These are phyloP conservation scores for Forsythia suspensa DNA, from an alignment of 257 asterid species.

Conservation along the genomic window DNA sequence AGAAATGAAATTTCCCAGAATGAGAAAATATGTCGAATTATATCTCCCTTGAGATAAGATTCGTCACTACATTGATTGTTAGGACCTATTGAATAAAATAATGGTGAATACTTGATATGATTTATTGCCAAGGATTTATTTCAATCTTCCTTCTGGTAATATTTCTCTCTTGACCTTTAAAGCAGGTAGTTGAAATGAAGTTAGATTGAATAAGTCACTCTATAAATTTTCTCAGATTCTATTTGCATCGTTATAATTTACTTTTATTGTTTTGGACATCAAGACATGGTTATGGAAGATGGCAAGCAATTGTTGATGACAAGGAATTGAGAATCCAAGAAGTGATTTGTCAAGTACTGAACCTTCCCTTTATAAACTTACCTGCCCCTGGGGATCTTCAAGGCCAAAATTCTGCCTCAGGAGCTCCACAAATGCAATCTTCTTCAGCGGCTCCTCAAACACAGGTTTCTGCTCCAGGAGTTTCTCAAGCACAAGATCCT, in stretches of 20 bases:
- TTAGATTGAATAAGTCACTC: slow-evolving; percentile 17
- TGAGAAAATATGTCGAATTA: not conserved
- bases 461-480: slow-evolving; percentile 43
- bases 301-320: slow-evolving; percentile 98
- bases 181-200: slow-evolving; percentile 12
- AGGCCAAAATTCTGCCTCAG: slow-evolving; percentile 38
- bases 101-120: slow-evolving; percentile 4
- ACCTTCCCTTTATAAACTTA: slow-evolving; percentile 57
- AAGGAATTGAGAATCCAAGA: slow-evolving; percentile 84
- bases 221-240: slow-evolving; percentile 9
- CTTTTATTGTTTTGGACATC: slow-evolving; percentile 28
- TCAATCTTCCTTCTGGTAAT: not conserved
- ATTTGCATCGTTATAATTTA: slow-evolving; percentile 19
- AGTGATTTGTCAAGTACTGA: slow-evolving; percentile 84
- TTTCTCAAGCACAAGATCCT: slow-evolving; percentile 41
- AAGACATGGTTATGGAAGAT: slow-evolving; percentile 98
- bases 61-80: slow-evolving; percentile 9
- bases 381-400: slow-evolving; percentile 67
- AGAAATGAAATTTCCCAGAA: not conserved
- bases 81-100: slow-evolving; percentile 13
- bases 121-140: slow-evolving; percentile 12
- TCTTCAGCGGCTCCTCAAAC: slow-evolving; percentile 42
- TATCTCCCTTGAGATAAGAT: not conserved
- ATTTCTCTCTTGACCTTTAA: slow-evolving; percentile 12
- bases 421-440: slow-evolving; percentile 44